Percentiles rank a stretch among this genome's conserved stretches.
phyloP scores from a whole-genome alignment of 2,329 filamentous ascomycete species.

The Colletotrichum navitas region DNA sequence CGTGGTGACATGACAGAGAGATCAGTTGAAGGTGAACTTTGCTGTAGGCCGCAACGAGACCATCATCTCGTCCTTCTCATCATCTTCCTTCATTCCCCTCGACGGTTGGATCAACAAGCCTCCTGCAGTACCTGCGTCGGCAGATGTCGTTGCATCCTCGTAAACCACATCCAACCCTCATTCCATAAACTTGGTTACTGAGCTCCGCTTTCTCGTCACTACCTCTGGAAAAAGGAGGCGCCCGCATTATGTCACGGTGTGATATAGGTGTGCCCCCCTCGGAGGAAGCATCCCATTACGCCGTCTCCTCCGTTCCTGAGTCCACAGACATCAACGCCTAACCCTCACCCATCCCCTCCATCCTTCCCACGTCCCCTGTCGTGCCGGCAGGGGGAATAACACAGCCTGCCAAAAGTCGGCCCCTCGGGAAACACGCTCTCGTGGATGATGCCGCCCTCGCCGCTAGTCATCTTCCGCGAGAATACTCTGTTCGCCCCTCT shows the following conservation, averaged over 20 bases:
- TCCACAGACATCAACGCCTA: slow-evolving; percentile 24
- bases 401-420: slow-evolving; percentile 27
- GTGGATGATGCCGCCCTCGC: slow-evolving; percentile 1
- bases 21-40: background rate
- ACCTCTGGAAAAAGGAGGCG: slow-evolving; percentile 13
- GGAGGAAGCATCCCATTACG: slow-evolving; percentile 18
- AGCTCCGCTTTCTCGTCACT: slow-evolving; percentile 23
- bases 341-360: slow-evolving; percentile 11
- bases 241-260: slow-evolving; percentile 7
- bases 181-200: slow-evolving; percentile 31
- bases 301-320: slow-evolving; percentile 27
- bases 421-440: slow-evolving; percentile 4
- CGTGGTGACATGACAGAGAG: slow-evolving; percentile 14
- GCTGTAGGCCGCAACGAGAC: background rate
- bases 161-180: background rate
- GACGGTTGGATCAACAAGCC: background rate
- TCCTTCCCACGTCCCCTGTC: slow-evolving; percentile 20
- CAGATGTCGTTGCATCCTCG: slow-evolving; percentile 20
- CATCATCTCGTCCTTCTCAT: background rate
- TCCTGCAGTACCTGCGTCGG: background rate
- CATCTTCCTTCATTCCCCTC: background rate
- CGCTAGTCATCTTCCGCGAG: slow-evolving; percentile 25
- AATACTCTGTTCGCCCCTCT: slow-evolving; percentile 34
- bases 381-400: slow-evolving; percentile 15
- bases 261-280: slow-evolving; percentile 13